Evolutionary conservation across 1,139 yeast genomes (phyloP).

Genomic region (Candida glucosophila): DNA sequence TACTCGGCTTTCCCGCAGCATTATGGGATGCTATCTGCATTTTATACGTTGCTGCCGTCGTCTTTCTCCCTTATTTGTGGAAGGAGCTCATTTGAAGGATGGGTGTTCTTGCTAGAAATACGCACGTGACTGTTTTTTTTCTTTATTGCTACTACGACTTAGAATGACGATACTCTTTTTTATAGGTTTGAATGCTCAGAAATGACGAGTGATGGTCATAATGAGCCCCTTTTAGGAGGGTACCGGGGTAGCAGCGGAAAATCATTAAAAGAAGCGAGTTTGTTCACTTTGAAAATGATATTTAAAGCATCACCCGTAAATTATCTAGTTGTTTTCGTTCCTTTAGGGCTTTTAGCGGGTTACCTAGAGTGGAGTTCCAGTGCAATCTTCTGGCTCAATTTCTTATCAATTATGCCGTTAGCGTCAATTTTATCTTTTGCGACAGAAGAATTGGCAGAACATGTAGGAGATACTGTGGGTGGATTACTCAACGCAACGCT

Average conservation of each 20-base stretch:
- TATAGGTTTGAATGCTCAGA: too few relatives aligned
- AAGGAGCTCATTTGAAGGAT: constrained; percentile 26
- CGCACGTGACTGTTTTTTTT: constrained; percentile 5
- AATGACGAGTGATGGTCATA: too few relatives aligned
- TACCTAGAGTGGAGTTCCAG: constrained; percentile 47
- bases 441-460: constrained; percentile 83
- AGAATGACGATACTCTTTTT: too few relatives aligned
- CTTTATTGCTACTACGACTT: too few relatives aligned
- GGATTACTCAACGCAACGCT: constrained; percentile 92
- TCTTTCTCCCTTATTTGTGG: constrained; percentile 70
- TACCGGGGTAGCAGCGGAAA: too few relatives aligned
- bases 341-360: constrained; percentile 77
- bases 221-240: too few relatives aligned
- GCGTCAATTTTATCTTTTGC: constrained; percentile 87
- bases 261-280: too few relatives aligned
- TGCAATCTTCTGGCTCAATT: constrained; percentile 64
- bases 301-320: constrained; percentile 69
- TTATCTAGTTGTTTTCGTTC: constrained; percentile 70
- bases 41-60: constrained; percentile 63
- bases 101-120: constrained; percentile 1
- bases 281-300: constrained; percentile 20
- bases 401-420: constrained; percentile 84
- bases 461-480: constrained; percentile 84
- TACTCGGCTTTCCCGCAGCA: constrained; percentile 65
- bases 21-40: constrained; percentile 61